Base-by-base conservation (phyloP, 257 asterid species). In the Lycium barbarum region DNA sequence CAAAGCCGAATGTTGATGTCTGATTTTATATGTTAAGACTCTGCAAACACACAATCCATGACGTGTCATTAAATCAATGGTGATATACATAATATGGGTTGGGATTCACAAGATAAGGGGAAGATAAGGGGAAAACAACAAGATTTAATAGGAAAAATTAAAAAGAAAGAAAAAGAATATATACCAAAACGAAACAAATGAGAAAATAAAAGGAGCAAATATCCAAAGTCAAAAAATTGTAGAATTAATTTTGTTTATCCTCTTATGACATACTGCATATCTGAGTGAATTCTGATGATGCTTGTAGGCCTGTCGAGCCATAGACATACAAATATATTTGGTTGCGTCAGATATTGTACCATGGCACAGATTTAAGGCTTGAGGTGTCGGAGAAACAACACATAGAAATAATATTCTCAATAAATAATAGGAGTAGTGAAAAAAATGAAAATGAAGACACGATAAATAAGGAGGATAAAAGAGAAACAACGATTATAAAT, bases 71-170 rank as follows among this genome's bases (percentile, higher is more conserved):
- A 68, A 36, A 68, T 35, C 22, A 36, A 7, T 68, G 76, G 76
- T 68, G 51, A 14, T 35, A 68, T 13, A 7, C 13, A 68, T 13
- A 7, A 36, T 14, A 36, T 68, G 76, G 51, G 76, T 36, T 36
- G 76, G 13, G 76, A 68, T 68, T 68, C 51, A 68, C 76, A 15
- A 36, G 76, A 36, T 68, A 68, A 36, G 51, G 36, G 15, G 51
- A 15, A 36, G 76, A 36, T 68, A 68, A 36, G 51, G 36, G 15
- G 51, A 68, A 68, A 68, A 36, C 7, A 68, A 36, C 51, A 14
- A 68, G 49, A 6, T 26, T 12, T 26, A 11, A 33, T 26, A 35
- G 20, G 73, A 0, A 26, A 26, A 26, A n/a, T n/a, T 11, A 35
- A 9, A 66, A 18, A 33, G 7, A 6, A 5, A 58, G 45, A 7